phyloP scores from a whole-genome alignment of 495 filamentous ascomycete genomes.

The Hyaloscypha finlandica region DNA sequence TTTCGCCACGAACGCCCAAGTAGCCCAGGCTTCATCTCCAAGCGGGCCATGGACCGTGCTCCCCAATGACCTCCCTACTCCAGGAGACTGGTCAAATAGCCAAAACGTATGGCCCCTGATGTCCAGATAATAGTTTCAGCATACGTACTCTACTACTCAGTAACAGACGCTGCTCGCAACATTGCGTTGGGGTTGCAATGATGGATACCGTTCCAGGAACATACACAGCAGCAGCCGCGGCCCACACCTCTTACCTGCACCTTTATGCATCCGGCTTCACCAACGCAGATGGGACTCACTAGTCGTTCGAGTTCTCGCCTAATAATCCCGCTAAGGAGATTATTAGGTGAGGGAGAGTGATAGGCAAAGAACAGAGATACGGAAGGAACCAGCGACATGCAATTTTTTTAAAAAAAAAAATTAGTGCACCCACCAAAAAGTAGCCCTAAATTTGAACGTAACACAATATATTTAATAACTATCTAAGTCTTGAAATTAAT shows the following conservation, averaged over 20 bases:
- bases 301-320: too few species aligned
- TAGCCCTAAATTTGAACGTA: too few species aligned
- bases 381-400: too few species aligned
- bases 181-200: conserved; percentile 48
- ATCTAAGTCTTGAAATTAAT: too few species aligned
- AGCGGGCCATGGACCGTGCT: conserved; percentile 14
- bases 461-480: too few species aligned
- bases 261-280: conserved; percentile 40
- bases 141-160: conserved; percentile 48
- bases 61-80: conserved; percentile 4
- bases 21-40: conserved; percentile 2
- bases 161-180: conserved; percentile 35
- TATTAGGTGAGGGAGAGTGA: too few species aligned
- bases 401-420: too few species aligned
- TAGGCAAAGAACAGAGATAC: too few species aligned
- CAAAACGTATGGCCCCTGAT: conserved; percentile 18
- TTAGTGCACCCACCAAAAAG: too few species aligned
- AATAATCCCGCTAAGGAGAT: too few species aligned
- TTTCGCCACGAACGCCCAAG: conserved; percentile 20
- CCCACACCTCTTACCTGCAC: conserved; percentile 38
- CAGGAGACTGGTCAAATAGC: conserved; percentile 8
- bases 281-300: conserved; percentile 37
- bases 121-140: conserved; percentile 34
- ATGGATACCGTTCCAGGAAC: conserved; percentile 40
- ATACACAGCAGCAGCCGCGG: conserved; percentile 39